Conservation (phyloP, 148 eudicot species). For the Talinum fruticosum region DNA sequence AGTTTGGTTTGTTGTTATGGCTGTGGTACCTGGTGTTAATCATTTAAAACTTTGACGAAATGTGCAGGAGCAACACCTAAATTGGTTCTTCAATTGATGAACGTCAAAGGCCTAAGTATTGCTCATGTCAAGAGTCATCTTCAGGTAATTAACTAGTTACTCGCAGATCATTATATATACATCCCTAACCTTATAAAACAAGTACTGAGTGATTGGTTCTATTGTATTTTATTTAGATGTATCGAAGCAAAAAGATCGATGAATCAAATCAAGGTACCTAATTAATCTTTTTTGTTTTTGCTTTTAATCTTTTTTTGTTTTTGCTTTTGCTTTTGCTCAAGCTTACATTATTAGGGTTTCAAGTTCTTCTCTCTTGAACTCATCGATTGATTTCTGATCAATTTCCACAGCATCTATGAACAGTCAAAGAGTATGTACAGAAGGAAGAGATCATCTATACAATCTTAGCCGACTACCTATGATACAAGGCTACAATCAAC, state of each 20-base stretch:
- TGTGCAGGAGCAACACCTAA: conserved; percentile 87
- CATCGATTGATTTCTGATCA: neutral
- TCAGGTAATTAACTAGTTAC: conserved; percentile 70
- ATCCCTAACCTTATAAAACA: no score
- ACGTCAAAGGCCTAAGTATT: conserved; percentile 86
- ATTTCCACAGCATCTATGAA: conserved; percentile 22
- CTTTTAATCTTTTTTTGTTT: conserved; percentile 16
- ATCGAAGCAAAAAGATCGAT: conserved; percentile 83
- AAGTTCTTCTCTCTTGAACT: neutral
- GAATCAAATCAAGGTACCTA: conserved; percentile 68
- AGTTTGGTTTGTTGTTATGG: no score
- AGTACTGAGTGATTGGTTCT: neutral
- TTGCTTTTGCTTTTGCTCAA: neutral
- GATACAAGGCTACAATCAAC: conserved; percentile 49
- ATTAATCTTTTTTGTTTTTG: neutral
- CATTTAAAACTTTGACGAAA: conserved; percentile 12
- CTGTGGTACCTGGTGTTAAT: no score
- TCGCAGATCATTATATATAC: neutral
- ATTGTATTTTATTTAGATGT: conserved; percentile 45
- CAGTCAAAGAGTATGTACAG: conserved; percentile 46
- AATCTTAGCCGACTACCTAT: conserved; percentile 69
- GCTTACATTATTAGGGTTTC: neutral
- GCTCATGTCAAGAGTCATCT: conserved; percentile 97
- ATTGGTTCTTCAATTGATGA: conserved; percentile 87
- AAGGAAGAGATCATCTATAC: conserved; percentile 58